These are phyloP conservation scores for Rhodotorula taiwanensis DNA, from an alignment of 768 basidiomycete genomes.

Conservation along the genomic window DNA sequence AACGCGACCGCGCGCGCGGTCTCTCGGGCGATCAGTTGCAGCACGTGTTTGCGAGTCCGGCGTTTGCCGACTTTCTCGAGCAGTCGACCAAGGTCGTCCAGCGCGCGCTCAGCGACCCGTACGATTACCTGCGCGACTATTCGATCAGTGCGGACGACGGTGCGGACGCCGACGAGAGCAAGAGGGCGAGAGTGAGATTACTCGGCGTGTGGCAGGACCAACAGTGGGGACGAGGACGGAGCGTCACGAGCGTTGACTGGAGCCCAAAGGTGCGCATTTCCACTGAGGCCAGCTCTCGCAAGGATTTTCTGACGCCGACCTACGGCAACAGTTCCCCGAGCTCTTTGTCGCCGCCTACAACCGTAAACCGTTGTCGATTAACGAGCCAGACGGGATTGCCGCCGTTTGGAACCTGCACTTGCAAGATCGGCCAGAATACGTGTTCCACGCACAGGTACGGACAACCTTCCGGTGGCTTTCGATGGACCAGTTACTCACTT, in stretches of 20 bases:
- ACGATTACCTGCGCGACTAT: slow-evolving; percentile 96
- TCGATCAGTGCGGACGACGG: slow-evolving; percentile 56
- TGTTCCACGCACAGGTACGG: slow-evolving; percentile 93
- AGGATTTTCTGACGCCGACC: no score
- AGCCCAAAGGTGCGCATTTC: slow-evolving; percentile 69
- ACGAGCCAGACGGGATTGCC: slow-evolving; percentile 95
- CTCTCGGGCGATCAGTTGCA: slow-evolving; percentile 77
- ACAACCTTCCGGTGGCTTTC: no score
- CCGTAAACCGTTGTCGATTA: slow-evolving; percentile 85
- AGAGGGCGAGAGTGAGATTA: slow-evolving; percentile 68
- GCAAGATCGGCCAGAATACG: slow-evolving; percentile 89
- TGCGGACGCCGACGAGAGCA: slow-evolving; percentile 82
- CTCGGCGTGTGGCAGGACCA: slow-evolving; percentile 93
- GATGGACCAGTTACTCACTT: no score
- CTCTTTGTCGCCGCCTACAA: slow-evolving; percentile 93
- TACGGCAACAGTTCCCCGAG: slow-evolving; percentile 78
- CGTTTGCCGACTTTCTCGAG: slow-evolving; percentile 89
- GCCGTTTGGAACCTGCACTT: slow-evolving; percentile 96
- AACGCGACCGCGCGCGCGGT: slow-evolving; percentile 68
- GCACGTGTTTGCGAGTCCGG: slow-evolving; percentile 74
- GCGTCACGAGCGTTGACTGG: slow-evolving; percentile 96
- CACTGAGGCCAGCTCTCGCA: no score
- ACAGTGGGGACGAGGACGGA: slow-evolving; percentile 80
- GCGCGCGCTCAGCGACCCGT: slow-evolving; percentile 85
- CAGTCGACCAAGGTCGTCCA: slow-evolving; percentile 91